Percentiles rank a stretch among this genome's conserved stretches.
Evolutionary conservation across 352 stramenopile genomes (phyloP).

Genomic region (Bremia lactucae): DNA sequence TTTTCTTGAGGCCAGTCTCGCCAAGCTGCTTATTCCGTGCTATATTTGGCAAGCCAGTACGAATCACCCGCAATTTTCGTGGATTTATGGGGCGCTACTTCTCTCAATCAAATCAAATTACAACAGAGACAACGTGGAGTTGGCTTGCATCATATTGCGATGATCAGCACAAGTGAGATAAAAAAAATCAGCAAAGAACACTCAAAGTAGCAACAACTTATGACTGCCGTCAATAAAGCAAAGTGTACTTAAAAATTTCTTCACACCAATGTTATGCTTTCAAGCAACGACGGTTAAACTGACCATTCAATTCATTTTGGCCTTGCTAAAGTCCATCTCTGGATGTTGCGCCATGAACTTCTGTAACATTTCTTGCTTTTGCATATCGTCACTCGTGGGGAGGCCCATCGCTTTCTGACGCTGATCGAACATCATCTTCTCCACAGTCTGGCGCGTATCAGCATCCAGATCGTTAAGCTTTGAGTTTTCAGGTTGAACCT

Average conservation of each 20-base stretch:
- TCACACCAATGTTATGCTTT: no score
- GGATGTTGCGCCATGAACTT: slow-evolving; percentile 99
- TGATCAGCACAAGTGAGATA: not conserved
- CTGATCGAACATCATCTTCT: slow-evolving; percentile 99
- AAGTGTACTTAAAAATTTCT: no score
- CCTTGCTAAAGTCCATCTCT: slow-evolving; percentile 99
- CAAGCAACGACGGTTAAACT: not conserved
- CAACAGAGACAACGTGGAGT: slow-evolving; percentile 47
- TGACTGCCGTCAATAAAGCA: no score
- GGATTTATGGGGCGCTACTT: no score
- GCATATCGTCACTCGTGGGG: slow-evolving; percentile 94
- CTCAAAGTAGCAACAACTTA: not conserved
- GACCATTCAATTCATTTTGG: slow-evolving; percentile 89
- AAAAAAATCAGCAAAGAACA: slow-evolving; percentile 13
- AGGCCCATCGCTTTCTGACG: slow-evolving; percentile 95
- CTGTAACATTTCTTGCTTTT: slow-evolving; percentile 96
- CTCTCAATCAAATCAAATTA: slow-evolving; percentile 53
- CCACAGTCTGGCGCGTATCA: slow-evolving; percentile 97
- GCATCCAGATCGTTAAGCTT: slow-evolving; percentile 96
- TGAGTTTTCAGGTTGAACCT: slow-evolving; percentile 98
- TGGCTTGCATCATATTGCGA: not conserved
- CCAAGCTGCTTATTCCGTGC: no score
- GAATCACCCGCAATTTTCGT: no score
- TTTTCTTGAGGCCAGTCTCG: slow-evolving; percentile 41
- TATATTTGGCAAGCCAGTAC: no score